These are phyloP conservation scores for Carex scoparia DNA, from an alignment of 176 grass and related monocot species.

Conservation along the genomic window DNA sequence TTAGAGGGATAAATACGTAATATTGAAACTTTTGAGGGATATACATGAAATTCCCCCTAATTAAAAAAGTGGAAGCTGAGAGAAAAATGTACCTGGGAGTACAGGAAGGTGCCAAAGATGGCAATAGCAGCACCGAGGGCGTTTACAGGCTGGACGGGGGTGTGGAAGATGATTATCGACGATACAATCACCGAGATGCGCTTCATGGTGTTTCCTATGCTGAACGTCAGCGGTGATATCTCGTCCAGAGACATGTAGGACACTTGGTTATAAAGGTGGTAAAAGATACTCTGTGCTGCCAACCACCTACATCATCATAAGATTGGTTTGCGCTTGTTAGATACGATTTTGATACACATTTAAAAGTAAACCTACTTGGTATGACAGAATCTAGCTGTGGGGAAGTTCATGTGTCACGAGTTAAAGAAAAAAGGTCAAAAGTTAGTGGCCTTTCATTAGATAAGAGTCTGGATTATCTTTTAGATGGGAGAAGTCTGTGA, in stretches of 20 bases:
- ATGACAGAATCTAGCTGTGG: neutral
- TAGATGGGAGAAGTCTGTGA: neutral
- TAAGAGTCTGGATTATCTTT: neutral
- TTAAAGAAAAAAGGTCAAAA: neutral
- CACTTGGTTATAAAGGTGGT: slow-evolving; percentile 95
- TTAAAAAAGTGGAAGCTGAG: neutral
- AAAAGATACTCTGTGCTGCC: slow-evolving; percentile 87
- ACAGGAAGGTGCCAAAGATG: slow-evolving; percentile 87
- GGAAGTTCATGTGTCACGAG: neutral
- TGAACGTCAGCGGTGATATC: slow-evolving; percentile 91
- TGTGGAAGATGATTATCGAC: slow-evolving; percentile 90
- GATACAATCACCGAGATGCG: slow-evolving; percentile 94
- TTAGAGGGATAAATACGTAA: no score
- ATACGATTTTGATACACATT: neutral
- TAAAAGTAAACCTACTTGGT: neutral
- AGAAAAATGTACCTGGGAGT: slow-evolving; percentile 69
- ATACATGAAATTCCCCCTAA: no score
- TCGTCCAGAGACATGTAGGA: slow-evolving; percentile 91
- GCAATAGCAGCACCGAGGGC: slow-evolving; percentile 90
- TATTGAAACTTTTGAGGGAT: no score
- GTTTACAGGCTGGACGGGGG: slow-evolving; percentile 75
- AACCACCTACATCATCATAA: slow-evolving; percentile 54
- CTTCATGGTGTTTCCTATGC: slow-evolving; percentile 94
- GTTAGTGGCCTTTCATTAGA: neutral
- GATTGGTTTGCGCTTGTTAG: neutral